Evolutionary conservation across 2,329 filamentous ascomycete genomes (phyloP).

Genomic region (Paecilomyces sp.): DNA sequence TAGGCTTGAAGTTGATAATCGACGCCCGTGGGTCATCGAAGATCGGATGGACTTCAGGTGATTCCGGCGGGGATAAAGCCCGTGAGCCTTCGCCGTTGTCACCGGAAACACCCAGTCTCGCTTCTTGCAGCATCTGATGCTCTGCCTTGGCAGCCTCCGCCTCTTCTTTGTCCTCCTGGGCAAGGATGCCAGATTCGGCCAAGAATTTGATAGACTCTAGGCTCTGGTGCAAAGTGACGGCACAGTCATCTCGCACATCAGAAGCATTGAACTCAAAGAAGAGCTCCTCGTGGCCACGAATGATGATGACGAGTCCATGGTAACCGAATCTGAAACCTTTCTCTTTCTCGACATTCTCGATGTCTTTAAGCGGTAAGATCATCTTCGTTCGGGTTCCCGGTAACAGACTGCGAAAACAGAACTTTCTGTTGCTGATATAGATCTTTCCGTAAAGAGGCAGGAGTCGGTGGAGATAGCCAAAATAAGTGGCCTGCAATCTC

Average conservation of each 20-base stretch:
- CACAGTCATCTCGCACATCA: slow-evolving; percentile 81
- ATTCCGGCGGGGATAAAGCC: slow-evolving; percentile 18
- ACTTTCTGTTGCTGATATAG: slow-evolving; percentile 78
- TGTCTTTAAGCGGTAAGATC: slow-evolving; percentile 81
- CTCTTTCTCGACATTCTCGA: slow-evolving; percentile 90
- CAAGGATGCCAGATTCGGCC: slow-evolving; percentile 60
- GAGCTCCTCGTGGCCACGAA: slow-evolving; percentile 87
- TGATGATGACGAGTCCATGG: slow-evolving; percentile 83
- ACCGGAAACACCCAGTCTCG: slow-evolving; percentile 46
- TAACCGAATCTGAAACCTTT: slow-evolving; percentile 92
- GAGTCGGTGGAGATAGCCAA: slow-evolving; percentile 83
- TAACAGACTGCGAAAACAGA: slow-evolving; percentile 89
- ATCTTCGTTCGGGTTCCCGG: slow-evolving; percentile 88
- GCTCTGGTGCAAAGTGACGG: slow-evolving; percentile 68
- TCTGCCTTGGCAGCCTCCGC: slow-evolving; percentile 73
- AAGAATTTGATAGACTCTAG: slow-evolving; percentile 67
- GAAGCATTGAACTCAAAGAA: slow-evolving; percentile 86
- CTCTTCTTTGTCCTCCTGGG: slow-evolving; percentile 61
- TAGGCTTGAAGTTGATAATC: slow-evolving; percentile 83
- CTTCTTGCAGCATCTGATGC: slow-evolving; percentile 70
- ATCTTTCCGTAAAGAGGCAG: slow-evolving; percentile 93
- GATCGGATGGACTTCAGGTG: slow-evolving; percentile 57
- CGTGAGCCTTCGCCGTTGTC: slow-evolving; percentile 18
- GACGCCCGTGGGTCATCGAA: slow-evolving; percentile 88
- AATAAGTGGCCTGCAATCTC: slow-evolving; percentile 80